Evolutionary conservation across 495 filamentous ascomycete species (phyloP), one percentile per base, ranked within the genome.

Genomic region (Neurospora sp.): DNA sequence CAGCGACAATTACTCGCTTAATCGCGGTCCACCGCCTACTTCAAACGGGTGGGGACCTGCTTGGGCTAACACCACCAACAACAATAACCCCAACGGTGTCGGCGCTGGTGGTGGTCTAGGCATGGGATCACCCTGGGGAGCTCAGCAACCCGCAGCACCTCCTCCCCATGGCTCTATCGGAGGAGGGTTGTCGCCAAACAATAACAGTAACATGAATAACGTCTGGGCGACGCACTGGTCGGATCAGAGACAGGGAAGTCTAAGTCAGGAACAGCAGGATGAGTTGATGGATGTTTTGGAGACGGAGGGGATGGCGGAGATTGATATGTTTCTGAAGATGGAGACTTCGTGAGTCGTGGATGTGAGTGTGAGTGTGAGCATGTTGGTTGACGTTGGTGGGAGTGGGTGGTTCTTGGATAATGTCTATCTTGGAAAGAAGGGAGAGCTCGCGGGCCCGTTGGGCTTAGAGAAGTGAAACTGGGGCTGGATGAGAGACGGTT

Each of bases 241-340:
- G 15, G 77, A 78, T 45, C 79, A 86, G 78, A 84, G 90, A 11
- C 85, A 88, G 54, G 88, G 89, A 59, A 92, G 90, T 48, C 81
- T 93, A 71, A 91, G 87, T 66, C 89, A 91, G 71, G 86, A 91
- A 77, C 89, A 92, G 79, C 91, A 93, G 79, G 80, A 89, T 54
- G 89, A 93, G 82, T 81, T 93, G 70, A 89, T 92, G 89, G 84
- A 87, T 39, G 86, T 88, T 43, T 79, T 92, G 34, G 90, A 91
- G 75, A 85, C 87, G 39, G 84, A 91, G 75, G 90, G 91, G 34
- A 84, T 90, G 78, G 86, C 81, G 36, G 89, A 90, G 72, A 90
- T 90, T 72, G 85, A 89, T 74, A 86, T 85, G 21, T 90, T 88
- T 71, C 85, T 92, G 75, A 89, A 86, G 76, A 77, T 80, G 78